Conservation (phyloP, 495 filamentous ascomycete genomes). For the Lineolata rhizophorae region DNA sequence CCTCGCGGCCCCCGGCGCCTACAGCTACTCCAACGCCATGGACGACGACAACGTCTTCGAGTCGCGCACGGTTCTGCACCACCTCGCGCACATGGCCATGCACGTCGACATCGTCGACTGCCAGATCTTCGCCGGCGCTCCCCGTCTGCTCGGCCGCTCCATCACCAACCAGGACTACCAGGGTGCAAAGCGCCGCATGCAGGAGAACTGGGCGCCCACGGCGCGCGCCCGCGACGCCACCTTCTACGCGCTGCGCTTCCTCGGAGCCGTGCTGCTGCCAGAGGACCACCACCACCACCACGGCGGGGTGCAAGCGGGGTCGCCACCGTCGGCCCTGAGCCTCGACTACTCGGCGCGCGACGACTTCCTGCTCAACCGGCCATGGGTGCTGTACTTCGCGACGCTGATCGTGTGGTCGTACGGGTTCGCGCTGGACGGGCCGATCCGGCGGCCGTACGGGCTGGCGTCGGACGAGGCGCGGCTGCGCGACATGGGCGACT, state of each 20-base stretch:
- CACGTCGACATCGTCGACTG: slow-evolving; percentile 96
- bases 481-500: slow-evolving; percentile 57
- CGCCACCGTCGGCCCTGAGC: background rate
- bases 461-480: slow-evolving; percentile 38
- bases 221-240: slow-evolving; percentile 82
- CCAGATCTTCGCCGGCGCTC: slow-evolving; percentile 82
- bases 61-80: slow-evolving; percentile 70
- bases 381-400: slow-evolving; percentile 95
- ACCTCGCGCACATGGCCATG: slow-evolving; percentile 92
- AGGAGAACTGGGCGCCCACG: slow-evolving; percentile 72
- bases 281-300: too few species aligned
- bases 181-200: slow-evolving; percentile 67
- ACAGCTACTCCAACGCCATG: slow-evolving; percentile 7
- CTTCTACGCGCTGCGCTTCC: slow-evolving; percentile 79
- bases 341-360: slow-evolving; percentile 57
- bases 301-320: too few species aligned
- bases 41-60: slow-evolving; percentile 70
- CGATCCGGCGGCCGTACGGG: slow-evolving; percentile 30
- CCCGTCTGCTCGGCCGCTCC: slow-evolving; percentile 61
- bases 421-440: slow-evolving; percentile 76
- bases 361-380: slow-evolving; percentile 75
- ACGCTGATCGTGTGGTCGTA: slow-evolving; percentile 88
- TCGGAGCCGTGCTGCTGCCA: slow-evolving; percentile 54
- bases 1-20: slow-evolving; percentile 14
- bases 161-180: slow-evolving; percentile 65